phyloP scores from a whole-genome alignment of 2,329 filamentous ascomycete genomes.

The Hymenoscyphus occultus region DNA sequence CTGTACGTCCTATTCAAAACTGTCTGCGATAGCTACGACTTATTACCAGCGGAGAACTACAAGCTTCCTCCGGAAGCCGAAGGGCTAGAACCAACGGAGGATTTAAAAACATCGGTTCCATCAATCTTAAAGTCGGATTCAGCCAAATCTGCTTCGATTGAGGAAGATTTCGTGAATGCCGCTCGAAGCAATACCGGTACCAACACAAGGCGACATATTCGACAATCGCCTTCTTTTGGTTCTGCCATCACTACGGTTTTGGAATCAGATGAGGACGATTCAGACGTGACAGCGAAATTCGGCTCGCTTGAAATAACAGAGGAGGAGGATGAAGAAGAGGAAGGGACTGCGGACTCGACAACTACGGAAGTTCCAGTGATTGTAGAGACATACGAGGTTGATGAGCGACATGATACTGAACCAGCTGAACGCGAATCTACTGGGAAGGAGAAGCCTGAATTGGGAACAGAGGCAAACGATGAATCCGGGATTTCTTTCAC shows the following conservation, averaged over 20 bases:
- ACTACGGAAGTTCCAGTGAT: slow-evolving; percentile 32
- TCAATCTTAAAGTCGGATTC: slow-evolving; percentile 38
- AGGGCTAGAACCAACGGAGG: slow-evolving; percentile 61
- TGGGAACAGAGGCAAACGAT: slow-evolving; percentile 8
- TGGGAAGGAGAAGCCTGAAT: slow-evolving; percentile 6
- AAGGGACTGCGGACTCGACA: slow-evolving; percentile 22
- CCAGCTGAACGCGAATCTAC: slow-evolving; percentile 13
- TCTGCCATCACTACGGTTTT: slow-evolving; percentile 78
- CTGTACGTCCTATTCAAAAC: slow-evolving; percentile 97
- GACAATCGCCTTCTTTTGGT: slow-evolving; percentile 76
- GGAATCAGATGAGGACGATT: slow-evolving; percentile 77
- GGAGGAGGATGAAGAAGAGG: slow-evolving; percentile 37
- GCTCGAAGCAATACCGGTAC: slow-evolving; percentile 44
- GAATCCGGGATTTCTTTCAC: slow-evolving; percentile 6
- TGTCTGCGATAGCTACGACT: slow-evolving; percentile 86
- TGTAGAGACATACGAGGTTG: slow-evolving; percentile 32
- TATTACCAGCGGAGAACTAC: slow-evolving; percentile 92
- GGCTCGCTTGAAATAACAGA: slow-evolving; percentile 48
- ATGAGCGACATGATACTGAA: slow-evolving; percentile 21
- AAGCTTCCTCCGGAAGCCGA: slow-evolving; percentile 93
- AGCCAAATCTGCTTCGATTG: slow-evolving; percentile 38
- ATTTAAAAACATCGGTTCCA: slow-evolving; percentile 39
- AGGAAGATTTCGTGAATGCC: slow-evolving; percentile 52
- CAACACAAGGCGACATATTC: slow-evolving; percentile 77
- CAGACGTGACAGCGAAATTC: slow-evolving; percentile 46